Base-by-base conservation (phyloP, 306 rosid species). In the Leucaena leucocephala region DNA sequence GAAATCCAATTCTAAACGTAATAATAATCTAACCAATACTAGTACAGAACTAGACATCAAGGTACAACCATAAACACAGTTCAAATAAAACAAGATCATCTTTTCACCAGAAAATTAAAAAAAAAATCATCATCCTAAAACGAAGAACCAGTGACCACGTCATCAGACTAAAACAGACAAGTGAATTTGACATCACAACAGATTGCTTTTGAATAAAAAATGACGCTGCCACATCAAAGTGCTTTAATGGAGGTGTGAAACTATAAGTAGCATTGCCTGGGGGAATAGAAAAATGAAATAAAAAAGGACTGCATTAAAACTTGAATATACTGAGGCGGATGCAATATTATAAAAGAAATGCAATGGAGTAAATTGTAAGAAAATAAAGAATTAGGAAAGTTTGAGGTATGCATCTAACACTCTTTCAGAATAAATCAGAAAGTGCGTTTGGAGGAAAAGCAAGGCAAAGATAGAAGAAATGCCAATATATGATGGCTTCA, bases 381-480 rank as follows among this genome's bases (percentile, higher is more conserved):
- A 19, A 27, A 16, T 3, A 35, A 0, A 67, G 48, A 68, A 35
- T 35, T 63, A 44, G 68, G 58, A 8, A 73, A 68, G 36, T 68
- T 19, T 6, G 35, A 19, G 19, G 11, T n/a, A 7, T 2, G 27
- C 43, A 74, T 35, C 55, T 27, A 71, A 43, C 46, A 66, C 61
- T 38, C 68, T n/a, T 68, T 78, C 35, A 10, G 43, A 43, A 74
- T 43, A 34, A 66, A 54, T 55, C n/a, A 54, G 45, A 54, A 68
- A 58, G 48, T 39, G 10, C 34, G 36, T n/a, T 10, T 58, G 71
- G 39, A 72, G 49, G 49, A 70, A 79, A 62, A 2, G 21, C 7
- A 38, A 40, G 16, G 40, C 48, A 16, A 61, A 61, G 39, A 68
- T 73, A 52, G 17, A 44, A 13, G 6, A 63, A 63, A 42, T 42